phyloP scores from a whole-genome alignment of 306 rosid genomes.

The Lablab purpureus region DNA sequence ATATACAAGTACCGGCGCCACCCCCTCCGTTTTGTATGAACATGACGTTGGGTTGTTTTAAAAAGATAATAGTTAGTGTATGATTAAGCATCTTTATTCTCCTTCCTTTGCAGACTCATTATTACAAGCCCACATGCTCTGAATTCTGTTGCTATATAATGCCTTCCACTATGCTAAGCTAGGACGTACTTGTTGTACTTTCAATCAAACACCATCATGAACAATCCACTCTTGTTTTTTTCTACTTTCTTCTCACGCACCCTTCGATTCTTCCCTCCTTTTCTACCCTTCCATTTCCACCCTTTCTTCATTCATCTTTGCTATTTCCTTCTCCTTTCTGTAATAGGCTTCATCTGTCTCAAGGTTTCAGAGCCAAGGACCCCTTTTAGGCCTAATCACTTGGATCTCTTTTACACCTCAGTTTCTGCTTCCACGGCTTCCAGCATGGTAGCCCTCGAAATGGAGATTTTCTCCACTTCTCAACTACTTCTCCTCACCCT shows the following conservation, averaged over 20 bases:
- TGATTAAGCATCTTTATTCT: too few relatives aligned
- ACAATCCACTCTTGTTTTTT: too few relatives aligned
- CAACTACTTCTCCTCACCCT: constrained; percentile 51
- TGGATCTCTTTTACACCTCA: constrained; percentile 73
- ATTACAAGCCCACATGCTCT: too few relatives aligned
- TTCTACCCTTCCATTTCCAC: background rate
- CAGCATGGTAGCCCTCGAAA: constrained; percentile 75
- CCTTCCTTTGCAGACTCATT: too few relatives aligned
- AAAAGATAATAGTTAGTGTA: too few relatives aligned
- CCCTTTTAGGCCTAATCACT: constrained; percentile 6
- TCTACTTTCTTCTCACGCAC: background rate
- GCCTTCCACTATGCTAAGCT: too few relatives aligned
- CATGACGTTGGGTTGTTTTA: too few relatives aligned
- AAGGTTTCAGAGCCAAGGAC: constrained; percentile 53
- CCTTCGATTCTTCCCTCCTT: background rate
- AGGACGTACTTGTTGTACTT: too few relatives aligned
- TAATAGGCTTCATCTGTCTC: constrained; percentile 41
- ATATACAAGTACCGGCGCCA: too few relatives aligned
- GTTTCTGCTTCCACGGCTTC: constrained; percentile 79
- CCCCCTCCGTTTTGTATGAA: too few relatives aligned
- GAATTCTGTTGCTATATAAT: too few relatives aligned
- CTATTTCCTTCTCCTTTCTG: background rate
- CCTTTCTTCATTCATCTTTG: background rate
- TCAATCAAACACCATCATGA: too few relatives aligned
- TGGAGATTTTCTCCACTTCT: constrained; percentile 57